Percentiles rank a stretch among this genome's conserved stretches.
These are phyloP conservation scores for Magnolia kwangsiensis DNA, from an alignment of 164 flowering plant species.

Conservation along the genomic window DNA sequence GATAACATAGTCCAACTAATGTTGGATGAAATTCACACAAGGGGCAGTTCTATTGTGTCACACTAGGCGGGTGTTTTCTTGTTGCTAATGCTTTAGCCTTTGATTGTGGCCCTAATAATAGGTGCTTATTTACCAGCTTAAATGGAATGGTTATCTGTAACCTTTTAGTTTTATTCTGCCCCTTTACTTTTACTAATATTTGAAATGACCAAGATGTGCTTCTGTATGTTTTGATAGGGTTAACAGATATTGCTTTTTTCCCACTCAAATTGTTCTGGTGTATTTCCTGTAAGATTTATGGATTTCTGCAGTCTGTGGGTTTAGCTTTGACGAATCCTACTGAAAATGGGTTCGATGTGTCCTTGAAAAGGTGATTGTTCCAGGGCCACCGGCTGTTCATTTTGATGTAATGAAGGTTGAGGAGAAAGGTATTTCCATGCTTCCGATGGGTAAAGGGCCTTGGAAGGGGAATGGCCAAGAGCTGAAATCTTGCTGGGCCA, in stretches of 20 bases:
- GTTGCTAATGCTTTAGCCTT: too few species aligned
- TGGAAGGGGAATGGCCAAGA: slow-evolving; percentile 50
- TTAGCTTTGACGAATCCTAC: not conserved
- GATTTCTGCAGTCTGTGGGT: not conserved
- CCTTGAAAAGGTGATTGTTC: slow-evolving; percentile 36
- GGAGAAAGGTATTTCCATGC: slow-evolving; percentile 29
- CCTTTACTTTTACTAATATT: too few species aligned
- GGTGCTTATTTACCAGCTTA: too few species aligned
- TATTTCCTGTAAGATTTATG: too few species aligned
- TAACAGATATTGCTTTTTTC: not conserved
- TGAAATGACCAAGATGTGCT: too few species aligned
- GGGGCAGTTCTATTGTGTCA: too few species aligned
- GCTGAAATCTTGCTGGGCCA: slow-evolving; percentile 68
- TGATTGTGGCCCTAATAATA: too few species aligned
- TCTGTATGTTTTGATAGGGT: not conserved
- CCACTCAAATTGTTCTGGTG: not conserved
- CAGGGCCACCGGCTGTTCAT: slow-evolving; percentile 25
- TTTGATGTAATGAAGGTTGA: slow-evolving; percentile 27
- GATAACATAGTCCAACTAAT: too few species aligned
- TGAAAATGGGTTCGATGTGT: not conserved
- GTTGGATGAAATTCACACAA: too few species aligned
- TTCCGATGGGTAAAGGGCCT: slow-evolving; percentile 39
- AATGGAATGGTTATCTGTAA: too few species aligned
- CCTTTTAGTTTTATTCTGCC: too few species aligned
- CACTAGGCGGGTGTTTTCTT: too few species aligned